Conservation (phyloP, 169 alveolate genomes). For the Cryptosporidium meleagridis region DNA sequence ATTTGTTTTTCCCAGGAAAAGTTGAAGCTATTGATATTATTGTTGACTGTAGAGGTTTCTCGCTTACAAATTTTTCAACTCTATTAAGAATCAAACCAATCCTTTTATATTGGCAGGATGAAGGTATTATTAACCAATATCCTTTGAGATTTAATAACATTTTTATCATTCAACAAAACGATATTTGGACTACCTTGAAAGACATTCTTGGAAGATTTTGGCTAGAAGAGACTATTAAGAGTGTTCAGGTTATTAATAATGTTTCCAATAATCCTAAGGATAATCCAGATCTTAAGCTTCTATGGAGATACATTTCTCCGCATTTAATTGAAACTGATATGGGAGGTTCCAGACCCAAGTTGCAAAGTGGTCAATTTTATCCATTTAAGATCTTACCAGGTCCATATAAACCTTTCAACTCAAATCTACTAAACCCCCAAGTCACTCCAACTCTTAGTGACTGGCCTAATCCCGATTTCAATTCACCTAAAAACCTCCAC, state of each 20-base stretch:
- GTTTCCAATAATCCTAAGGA: slow-evolving; percentile 46
- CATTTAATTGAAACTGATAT: slow-evolving; percentile 31
- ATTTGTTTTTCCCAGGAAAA: slow-evolving; percentile 51
- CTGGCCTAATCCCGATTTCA: slow-evolving; percentile 36
- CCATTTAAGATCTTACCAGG: slow-evolving; percentile 65
- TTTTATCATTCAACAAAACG: slow-evolving; percentile 15
- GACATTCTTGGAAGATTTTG: slow-evolving; percentile 26
- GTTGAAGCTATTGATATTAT: slow-evolving; percentile 46
- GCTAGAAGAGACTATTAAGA: slow-evolving; percentile 24
- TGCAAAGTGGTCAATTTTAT: slow-evolving; percentile 26
- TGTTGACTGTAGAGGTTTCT: slow-evolving; percentile 57
- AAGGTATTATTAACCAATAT: slow-evolving; percentile 47
- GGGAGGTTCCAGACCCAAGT: slow-evolving; percentile 53
- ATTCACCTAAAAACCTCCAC: slow-evolving; percentile 24
- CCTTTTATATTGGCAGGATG: slow-evolving; percentile 36
- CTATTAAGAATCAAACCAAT: slow-evolving; percentile 48
- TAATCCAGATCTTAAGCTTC: slow-evolving; percentile 24
- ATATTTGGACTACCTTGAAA: slow-evolving; percentile 35
- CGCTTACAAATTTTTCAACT: slow-evolving; percentile 11
- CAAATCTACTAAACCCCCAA: neutral
- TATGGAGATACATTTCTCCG: slow-evolving; percentile 69
- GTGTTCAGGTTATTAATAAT: slow-evolving; percentile 3
- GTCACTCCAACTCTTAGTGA: slow-evolving; percentile 19
- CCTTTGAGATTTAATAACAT: slow-evolving; percentile 41
- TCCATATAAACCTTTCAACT: slow-evolving; percentile 21